Evolutionary conservation across 129 eudicot species (phyloP).

Genomic region (Flaveria linearis): DNA sequence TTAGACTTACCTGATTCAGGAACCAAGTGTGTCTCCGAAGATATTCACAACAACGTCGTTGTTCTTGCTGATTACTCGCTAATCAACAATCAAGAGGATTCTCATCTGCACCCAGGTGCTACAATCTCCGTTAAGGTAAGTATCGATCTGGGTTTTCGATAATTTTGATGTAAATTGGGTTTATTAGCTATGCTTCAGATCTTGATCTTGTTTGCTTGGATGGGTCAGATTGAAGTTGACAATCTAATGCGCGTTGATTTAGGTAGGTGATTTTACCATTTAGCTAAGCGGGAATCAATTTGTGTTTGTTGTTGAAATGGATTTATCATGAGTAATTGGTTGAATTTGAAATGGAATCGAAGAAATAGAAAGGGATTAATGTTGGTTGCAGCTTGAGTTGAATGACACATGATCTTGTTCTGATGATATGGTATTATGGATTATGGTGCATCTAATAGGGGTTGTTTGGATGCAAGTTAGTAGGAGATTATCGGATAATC

Average conservation of each 20-base stretch:
- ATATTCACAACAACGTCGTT: slow-evolving; percentile 57
- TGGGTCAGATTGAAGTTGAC: slow-evolving; percentile 1
- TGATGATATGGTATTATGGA: background rate
- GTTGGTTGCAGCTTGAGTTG: background rate
- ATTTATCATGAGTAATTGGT: background rate
- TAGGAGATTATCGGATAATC: background rate
- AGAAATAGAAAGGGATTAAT: background rate
- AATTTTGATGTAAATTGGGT: background rate
- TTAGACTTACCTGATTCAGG: slow-evolving; percentile 55
- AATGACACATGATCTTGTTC: background rate
- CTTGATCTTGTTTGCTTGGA: background rate
- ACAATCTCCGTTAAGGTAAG: slow-evolving; percentile 50
- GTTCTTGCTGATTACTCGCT: slow-evolving; percentile 59
- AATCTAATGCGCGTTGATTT: background rate
- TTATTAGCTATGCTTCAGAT: background rate
- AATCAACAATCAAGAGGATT: slow-evolving; percentile 33
- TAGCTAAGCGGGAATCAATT: background rate
- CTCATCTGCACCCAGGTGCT: slow-evolving; percentile 21
- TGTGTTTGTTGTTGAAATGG: background rate
- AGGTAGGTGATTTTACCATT: background rate
- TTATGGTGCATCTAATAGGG: background rate
- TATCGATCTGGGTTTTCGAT: slow-evolving; percentile 2
- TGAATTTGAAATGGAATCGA: background rate
- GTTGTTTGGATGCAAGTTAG: background rate
- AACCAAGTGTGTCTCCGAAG: slow-evolving; percentile 70